A percentile compares a stretch with the other conserved stretches of the same genome.
Conservation (phyloP, 2,329 filamentous ascomycete genomes). For the Paramyrothecium roridum region DNA sequence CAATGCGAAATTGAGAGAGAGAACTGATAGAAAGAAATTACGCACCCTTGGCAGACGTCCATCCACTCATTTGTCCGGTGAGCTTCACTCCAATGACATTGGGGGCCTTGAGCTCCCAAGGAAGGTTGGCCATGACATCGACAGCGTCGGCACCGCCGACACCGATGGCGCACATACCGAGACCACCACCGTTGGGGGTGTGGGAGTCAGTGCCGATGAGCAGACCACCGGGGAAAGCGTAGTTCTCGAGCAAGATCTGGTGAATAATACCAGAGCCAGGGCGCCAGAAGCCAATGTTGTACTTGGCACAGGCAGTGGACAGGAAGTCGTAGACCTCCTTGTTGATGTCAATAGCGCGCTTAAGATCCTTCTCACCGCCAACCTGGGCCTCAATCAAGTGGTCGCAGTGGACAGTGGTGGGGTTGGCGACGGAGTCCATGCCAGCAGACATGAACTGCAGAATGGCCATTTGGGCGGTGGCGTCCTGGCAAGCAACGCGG, state of each 20-base stretch:
- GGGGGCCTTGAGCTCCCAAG: slow-evolving; percentile 97
- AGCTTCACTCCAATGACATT: slow-evolving; percentile 97
- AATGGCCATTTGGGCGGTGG: slow-evolving; percentile 99
- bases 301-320: slow-evolving; percentile 90
- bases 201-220: slow-evolving; percentile 98
- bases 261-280: slow-evolving; percentile 99
- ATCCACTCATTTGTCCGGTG: slow-evolving; percentile 83
- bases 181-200: slow-evolving; percentile 94
- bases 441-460: slow-evolving; percentile 99
- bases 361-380: slow-evolving; percentile 91
- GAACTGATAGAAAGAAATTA: slow-evolving; percentile 12
- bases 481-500: slow-evolving; percentile 98
- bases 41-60: slow-evolving; percentile 88
- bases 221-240: slow-evolving; percentile 96
- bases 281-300: slow-evolving; percentile 99
- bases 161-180: slow-evolving; percentile 92
- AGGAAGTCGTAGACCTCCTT: slow-evolving; percentile 99
- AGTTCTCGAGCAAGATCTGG: slow-evolving; percentile 98
- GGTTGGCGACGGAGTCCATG: slow-evolving; percentile 92
- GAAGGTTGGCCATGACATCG: slow-evolving; percentile 95
- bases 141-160: slow-evolving; percentile 98
- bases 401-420: slow-evolving; percentile 95
- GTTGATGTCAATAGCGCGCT: slow-evolving; percentile 88
- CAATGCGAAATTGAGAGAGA: background rate
- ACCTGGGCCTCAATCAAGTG: slow-evolving; percentile 98